Percentiles rank a stretch among this genome's conserved stretches.
These are phyloP conservation scores for Plasmodium blacklocki DNA, from an alignment of 169 alveolate species.

Conservation along the genomic window DNA sequence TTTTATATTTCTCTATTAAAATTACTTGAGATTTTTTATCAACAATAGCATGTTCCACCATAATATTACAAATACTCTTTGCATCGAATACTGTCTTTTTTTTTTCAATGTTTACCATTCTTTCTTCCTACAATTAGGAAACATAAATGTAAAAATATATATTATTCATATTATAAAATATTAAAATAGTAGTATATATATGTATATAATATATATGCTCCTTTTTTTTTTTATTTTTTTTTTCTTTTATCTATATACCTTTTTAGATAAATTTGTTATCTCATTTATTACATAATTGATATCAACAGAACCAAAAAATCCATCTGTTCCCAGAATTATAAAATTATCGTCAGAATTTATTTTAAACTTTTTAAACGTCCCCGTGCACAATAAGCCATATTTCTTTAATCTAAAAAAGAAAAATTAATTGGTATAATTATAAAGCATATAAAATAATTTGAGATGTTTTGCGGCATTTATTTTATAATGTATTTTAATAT, in stretches of 20 bases:
- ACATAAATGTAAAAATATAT: not conserved
- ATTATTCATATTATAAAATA: not conserved
- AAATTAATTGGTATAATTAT: not conserved
- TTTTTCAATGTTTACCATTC: slow-evolving; percentile 77
- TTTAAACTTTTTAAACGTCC: slow-evolving; percentile 82
- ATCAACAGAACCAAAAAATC: slow-evolving; percentile 93
- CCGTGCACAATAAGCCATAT: slow-evolving; percentile 87
- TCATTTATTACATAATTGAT: slow-evolving; percentile 54
- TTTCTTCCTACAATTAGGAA: slow-evolving; percentile 77
- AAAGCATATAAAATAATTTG: not conserved
- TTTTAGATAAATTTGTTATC: slow-evolving; percentile 51
- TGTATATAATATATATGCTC: not conserved
- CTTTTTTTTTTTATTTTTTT: slow-evolving; percentile 1
- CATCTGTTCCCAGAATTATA: slow-evolving; percentile 97
- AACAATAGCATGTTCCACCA: slow-evolving; percentile 84
- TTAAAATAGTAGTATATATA: not conserved
- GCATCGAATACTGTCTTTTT: slow-evolving; percentile 71
- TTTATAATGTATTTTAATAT: not conserved
- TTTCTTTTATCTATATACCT: slow-evolving; percentile 16
- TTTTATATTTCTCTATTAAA: not conserved
- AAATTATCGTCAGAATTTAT: slow-evolving; percentile 90
- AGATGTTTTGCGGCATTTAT: not conserved
- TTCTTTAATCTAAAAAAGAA: slow-evolving; percentile 82
- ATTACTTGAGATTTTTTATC: slow-evolving; percentile 84
- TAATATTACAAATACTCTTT: slow-evolving; percentile 80